A percentile compares a stretch with the other conserved stretches of the same genome.
phyloP scores from a whole-genome alignment of 2,329 filamentous ascomycete species.

The Xylariomycetidae sp. region DNA sequence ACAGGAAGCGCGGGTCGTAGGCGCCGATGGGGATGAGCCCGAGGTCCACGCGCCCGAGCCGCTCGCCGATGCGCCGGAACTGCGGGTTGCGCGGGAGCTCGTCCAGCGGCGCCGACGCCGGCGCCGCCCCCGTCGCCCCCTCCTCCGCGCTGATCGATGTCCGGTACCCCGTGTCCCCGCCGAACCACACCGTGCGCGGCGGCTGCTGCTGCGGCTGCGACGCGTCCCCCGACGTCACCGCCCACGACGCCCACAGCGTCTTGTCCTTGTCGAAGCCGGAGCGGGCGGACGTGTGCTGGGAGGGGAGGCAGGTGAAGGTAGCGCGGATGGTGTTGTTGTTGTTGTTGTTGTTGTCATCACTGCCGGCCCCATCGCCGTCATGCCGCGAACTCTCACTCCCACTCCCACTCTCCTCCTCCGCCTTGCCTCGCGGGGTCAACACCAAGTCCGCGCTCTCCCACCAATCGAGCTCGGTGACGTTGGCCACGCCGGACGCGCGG shows the following conservation, averaged over 20 bases:
- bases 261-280: conserved; percentile 61
- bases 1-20: conserved; percentile 66
- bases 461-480: conserved; percentile 90
- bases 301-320: conserved; percentile 71
- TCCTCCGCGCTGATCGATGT: conserved; percentile 60
- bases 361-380: conserved; percentile 14
- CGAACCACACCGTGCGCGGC: conserved; percentile 79
- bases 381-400: no score
- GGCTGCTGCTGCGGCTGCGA: neutral
- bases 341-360: conserved; percentile 17
- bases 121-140: conserved; percentile 63
- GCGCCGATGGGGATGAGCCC: conserved; percentile 92
- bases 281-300: conserved; percentile 74
- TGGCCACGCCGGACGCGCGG: conserved; percentile 57
- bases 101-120: conserved; percentile 57
- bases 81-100: conserved; percentile 79
- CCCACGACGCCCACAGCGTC: conserved; percentile 89
- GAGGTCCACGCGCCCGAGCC: conserved; percentile 81
- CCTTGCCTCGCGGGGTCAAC: conserved; percentile 33
- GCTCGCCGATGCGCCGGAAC: conserved; percentile 74
- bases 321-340: conserved; percentile 49
- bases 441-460: conserved; percentile 79
- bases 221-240: conserved; percentile 54
- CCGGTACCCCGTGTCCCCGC: conserved; percentile 86
- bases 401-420: no score